These are phyloP conservation scores for Neofusicoccum kwambonambiense DNA, from an alignment of 2,329 filamentous ascomycete species.

Conservation along the genomic window DNA sequence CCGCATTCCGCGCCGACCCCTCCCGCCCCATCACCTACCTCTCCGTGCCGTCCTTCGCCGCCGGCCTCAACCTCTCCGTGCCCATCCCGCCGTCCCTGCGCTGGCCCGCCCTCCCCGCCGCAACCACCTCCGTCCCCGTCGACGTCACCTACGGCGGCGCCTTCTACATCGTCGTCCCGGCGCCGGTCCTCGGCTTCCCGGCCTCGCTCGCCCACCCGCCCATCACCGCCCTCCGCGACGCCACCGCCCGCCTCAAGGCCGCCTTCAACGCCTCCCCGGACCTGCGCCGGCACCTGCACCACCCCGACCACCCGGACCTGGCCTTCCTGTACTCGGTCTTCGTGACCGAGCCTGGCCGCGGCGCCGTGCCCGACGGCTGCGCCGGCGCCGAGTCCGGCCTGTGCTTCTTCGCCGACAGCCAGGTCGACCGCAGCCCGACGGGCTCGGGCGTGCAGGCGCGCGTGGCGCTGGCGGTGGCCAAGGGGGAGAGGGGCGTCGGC, in stretches of 20 bases:
- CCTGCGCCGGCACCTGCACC: slow-evolving; percentile 25
- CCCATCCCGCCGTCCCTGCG: slow-evolving; percentile 28
- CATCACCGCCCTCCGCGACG: not conserved
- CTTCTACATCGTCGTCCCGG: slow-evolving; percentile 43
- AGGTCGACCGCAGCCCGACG: slow-evolving; percentile 47
- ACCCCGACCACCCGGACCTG: slow-evolving; percentile 35
- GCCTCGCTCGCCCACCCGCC: not conserved
- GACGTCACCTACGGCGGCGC: slow-evolving; percentile 47
- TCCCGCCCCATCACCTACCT: slow-evolving; percentile 42
- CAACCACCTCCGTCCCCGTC: slow-evolving; percentile 14
- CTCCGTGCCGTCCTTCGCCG: slow-evolving; percentile 44
- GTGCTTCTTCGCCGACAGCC: slow-evolving; percentile 47
- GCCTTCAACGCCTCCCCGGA: slow-evolving; percentile 24
- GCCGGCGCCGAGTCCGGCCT: slow-evolving; percentile 42
- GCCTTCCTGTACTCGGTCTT: slow-evolving; percentile 45
- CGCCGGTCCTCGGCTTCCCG: slow-evolving; percentile 40
- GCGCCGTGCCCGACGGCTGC: slow-evolving; percentile 20
- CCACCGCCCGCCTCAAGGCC: slow-evolving; percentile 24
- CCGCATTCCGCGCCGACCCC: slow-evolving; percentile 34
- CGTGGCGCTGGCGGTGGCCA: slow-evolving; percentile 26
- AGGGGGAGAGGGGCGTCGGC: slow-evolving; percentile 19
- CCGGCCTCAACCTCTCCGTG: slow-evolving; percentile 33
- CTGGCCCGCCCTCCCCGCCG: slow-evolving; percentile 40
- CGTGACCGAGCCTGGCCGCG: slow-evolving; percentile 32
- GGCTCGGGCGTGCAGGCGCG: slow-evolving; percentile 32